Percentiles rank a stretch among this genome's conserved stretches.
Conservation (phyloP, 2,329 filamentous ascomycete species). For the Hymenoscyphus albidus region DNA sequence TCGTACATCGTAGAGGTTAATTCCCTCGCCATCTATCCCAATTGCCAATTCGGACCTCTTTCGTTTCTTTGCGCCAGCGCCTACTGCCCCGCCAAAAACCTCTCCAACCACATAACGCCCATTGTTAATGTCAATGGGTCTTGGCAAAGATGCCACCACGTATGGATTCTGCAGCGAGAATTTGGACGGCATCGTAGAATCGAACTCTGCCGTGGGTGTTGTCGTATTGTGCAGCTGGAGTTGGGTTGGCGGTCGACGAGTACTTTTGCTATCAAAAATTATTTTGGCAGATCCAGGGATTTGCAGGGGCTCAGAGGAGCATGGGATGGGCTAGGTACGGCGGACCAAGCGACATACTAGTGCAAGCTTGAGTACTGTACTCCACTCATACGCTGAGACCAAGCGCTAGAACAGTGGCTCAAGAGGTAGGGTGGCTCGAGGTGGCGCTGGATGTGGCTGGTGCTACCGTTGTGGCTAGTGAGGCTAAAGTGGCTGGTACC, state of each 20-base stretch:
- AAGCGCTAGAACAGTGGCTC: too few relatives aligned
- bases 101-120: slow-evolving; percentile 55
- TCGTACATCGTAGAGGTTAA: slow-evolving; percentile 63
- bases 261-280: slow-evolving; percentile 14
- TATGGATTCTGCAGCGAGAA: slow-evolving; percentile 63
- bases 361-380: background rate
- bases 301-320: slow-evolving; percentile 13
- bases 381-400: too few relatives aligned
- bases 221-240: slow-evolving; percentile 8
- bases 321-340: slow-evolving; percentile 20
- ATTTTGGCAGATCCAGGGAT: slow-evolving; percentile 19
- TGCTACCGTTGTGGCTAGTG: background rate
- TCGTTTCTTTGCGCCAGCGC: slow-evolving; percentile 54
- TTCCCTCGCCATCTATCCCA: slow-evolving; percentile 61
- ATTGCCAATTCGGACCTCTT: slow-evolving; percentile 62
- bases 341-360: background rate
- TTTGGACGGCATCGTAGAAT: slow-evolving; percentile 39
- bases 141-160: slow-evolving; percentile 56
- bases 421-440: too few relatives aligned
- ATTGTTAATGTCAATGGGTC: slow-evolving; percentile 50
- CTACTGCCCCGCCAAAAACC: slow-evolving; percentile 56
- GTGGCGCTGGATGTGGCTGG: background rate
- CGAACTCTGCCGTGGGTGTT: slow-evolving; percentile 9
- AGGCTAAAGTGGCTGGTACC: background rate
- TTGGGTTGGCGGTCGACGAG: slow-evolving; percentile 1